Conservation (phyloP, 169 alveolate species). For the Plasmodium chabaudi region DNA sequence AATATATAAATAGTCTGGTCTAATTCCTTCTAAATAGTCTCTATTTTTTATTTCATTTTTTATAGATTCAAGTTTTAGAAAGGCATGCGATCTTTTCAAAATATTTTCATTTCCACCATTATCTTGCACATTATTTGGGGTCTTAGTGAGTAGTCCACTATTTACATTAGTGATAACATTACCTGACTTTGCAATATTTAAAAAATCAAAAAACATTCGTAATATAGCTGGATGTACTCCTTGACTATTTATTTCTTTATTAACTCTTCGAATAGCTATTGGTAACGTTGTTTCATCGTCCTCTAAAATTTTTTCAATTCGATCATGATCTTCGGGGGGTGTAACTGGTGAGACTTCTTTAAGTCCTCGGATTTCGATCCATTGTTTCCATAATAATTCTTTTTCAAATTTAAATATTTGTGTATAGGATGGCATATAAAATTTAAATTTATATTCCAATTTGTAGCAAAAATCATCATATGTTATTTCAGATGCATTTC, state of each 20-base stretch:
- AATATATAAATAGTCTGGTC: constrained; percentile 85
- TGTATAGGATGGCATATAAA: constrained; percentile 85
- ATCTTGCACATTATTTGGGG: not conserved
- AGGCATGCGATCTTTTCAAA: constrained; percentile 78
- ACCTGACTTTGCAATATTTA: constrained; percentile 48
- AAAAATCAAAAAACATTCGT: constrained; percentile 85
- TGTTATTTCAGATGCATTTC: constrained; percentile 71
- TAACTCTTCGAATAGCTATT: constrained; percentile 78
- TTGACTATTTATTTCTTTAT: constrained; percentile 82
- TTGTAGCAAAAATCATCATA: constrained; percentile 82
- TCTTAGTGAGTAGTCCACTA: not conserved
- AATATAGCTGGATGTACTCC: constrained; percentile 88
- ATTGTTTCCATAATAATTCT: constrained; percentile 67
- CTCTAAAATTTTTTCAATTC: constrained; percentile 56
- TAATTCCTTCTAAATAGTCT: constrained; percentile 84
- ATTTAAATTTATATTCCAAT: constrained; percentile 80
- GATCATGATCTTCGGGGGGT: constrained; percentile 13
- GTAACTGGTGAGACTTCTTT: constrained; percentile 62
- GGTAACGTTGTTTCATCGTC: constrained; percentile 81
- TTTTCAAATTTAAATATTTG: constrained; percentile 80
- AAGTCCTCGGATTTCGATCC: constrained; percentile 26
- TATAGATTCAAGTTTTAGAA: constrained; percentile 80
- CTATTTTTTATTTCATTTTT: constrained; percentile 78
- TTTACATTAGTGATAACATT: not conserved
- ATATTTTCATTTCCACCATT: constrained; percentile 1